A percentile compares a stretch with the other conserved stretches of the same genome.
Conservation (phyloP, 208 protist genomes). For the Strigomonas culicis region DNA sequence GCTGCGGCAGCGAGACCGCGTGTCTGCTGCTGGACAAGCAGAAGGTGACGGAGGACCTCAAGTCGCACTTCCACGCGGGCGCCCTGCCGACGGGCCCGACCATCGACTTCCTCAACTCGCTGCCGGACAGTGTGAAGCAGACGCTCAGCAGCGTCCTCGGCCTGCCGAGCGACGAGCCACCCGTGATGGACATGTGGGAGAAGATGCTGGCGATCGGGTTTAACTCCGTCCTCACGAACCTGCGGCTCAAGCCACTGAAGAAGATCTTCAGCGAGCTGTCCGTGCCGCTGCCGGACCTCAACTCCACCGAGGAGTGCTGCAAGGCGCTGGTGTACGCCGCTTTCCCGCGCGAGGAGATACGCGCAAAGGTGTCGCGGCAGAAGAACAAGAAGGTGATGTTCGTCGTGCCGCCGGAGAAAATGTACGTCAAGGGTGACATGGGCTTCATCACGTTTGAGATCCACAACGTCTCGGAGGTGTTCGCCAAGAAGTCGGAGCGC, state of each 20-base stretch:
- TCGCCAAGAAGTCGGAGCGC: constrained; percentile 81
- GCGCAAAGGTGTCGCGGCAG: constrained; percentile 61
- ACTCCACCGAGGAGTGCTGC: constrained; percentile 89
- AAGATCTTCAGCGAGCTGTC: constrained; percentile 78
- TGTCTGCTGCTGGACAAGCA: constrained; percentile 88
- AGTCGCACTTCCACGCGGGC: constrained; percentile 69
- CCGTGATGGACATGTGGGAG: constrained; percentile 88
- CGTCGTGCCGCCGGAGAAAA: constrained; percentile 58
- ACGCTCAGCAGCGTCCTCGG: constrained; percentile 69
- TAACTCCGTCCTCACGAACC: constrained; percentile 82
- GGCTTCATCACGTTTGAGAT: constrained; percentile 89
- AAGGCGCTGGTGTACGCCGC: constrained; percentile 85
- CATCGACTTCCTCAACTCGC: constrained; percentile 82
- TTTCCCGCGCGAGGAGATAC: constrained; percentile 80
- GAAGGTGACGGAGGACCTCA: constrained; percentile 87
- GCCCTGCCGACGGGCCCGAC: constrained; percentile 69
- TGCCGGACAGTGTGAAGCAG: constrained; percentile 75
- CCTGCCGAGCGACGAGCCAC: constrained; percentile 69
- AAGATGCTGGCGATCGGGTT: constrained; percentile 91
- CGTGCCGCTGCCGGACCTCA: constrained; percentile 68
- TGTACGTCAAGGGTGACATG: constrained; percentile 85
- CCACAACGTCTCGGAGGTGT: constrained; percentile 76
- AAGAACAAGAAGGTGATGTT: constrained; percentile 87
- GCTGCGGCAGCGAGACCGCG: constrained; percentile 84
- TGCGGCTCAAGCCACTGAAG: constrained; percentile 86